These are phyloP conservation scores for Symbiodinium natans DNA, from an alignment of 73 alveolate species.

Conservation along the genomic window DNA sequence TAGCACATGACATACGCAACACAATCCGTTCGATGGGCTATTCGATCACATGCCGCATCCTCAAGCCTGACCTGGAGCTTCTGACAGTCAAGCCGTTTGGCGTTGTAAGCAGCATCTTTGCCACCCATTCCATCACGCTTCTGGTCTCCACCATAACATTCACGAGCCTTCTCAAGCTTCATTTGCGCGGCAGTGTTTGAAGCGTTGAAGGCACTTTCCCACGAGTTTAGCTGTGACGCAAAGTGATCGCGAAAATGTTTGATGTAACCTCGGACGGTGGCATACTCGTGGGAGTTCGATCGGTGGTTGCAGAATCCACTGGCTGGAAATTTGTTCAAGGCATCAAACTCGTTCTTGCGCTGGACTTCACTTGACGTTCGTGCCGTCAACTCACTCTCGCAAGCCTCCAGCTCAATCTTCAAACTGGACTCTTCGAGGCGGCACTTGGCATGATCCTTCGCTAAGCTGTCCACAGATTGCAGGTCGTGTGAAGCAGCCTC, in stretches of 20 bases:
- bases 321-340: conserved; percentile 11
- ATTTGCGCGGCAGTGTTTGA: neutral
- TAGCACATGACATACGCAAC: conserved; percentile 9
- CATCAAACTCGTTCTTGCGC: conserved; percentile 21
- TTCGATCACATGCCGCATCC: conserved; percentile 32
- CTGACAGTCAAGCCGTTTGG: neutral
- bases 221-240: conserved; percentile 2
- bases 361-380: conserved; percentile 3
- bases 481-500: neutral
- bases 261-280: conserved; percentile 12
- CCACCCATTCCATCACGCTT: conserved; percentile 9
- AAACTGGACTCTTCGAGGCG: conserved; percentile 14
- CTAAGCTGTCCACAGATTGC: conserved; percentile 14
- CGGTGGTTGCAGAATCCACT: conserved; percentile 10
- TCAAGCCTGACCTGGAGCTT: neutral
- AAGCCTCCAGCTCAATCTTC: conserved; percentile 16
- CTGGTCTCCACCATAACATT: conserved; percentile 17
- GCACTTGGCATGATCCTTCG: conserved; percentile 1
- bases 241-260: conserved; percentile 20
- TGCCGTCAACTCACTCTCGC: conserved; percentile 18
- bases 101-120: neutral
- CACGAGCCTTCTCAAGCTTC: neutral
- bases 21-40: conserved; percentile 15
- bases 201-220: conserved; percentile 22
- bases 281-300: neutral